Base-by-base conservation (phyloP, 1,139 yeast genomes). In the Yamadazyma membranifaciens region DNA sequence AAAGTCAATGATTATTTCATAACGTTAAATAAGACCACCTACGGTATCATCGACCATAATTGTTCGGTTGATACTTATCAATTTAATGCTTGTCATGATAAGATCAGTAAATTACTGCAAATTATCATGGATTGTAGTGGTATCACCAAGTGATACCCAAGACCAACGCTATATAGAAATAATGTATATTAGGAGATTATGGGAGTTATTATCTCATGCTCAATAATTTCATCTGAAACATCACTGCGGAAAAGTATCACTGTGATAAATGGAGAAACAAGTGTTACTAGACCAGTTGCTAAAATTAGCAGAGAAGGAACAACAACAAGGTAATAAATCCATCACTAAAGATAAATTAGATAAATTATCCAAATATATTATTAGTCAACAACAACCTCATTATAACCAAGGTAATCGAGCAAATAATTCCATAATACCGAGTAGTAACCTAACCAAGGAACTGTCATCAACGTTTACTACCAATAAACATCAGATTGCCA, bases 331-430 rank as follows among this genome's bases (percentile, higher is more conserved):
- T 6, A 67, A 67, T 45, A 54, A 48, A 15, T 55, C 69, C 5
- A 55, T 67, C 12, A 63, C 70, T 3, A 49, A 59, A 34, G 71
- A 65, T 20, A 67, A 65, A 33, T 47, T 67, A 22, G 54, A 61
- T 37, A 57, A 56, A 28, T 51, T 65, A 37, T 55, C 60, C 15
- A 45, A 44, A n/a, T 55, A 55, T 45, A 45, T 59, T 30, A 46
- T 50, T 20, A 37, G 51, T 13, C 51, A 52, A 30, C 45, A 45
- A 22, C 27, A 40, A 27, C 39, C 31, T 24, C 44, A 34, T 42
- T 38, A 35, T n/a, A n/a, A n/a, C n/a, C n/a, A n/a, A n/a, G n/a
- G n/a, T n/a, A n/a, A n/a, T n/a, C n/a, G n/a, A n/a, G n/a, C n/a
- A n/a, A n/a, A n/a, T n/a, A n/a, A n/a, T 22, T 51, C 52, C 16